phyloP scores from a whole-genome alignment of 345 rosid species.

The Trapa bicornis region DNA sequence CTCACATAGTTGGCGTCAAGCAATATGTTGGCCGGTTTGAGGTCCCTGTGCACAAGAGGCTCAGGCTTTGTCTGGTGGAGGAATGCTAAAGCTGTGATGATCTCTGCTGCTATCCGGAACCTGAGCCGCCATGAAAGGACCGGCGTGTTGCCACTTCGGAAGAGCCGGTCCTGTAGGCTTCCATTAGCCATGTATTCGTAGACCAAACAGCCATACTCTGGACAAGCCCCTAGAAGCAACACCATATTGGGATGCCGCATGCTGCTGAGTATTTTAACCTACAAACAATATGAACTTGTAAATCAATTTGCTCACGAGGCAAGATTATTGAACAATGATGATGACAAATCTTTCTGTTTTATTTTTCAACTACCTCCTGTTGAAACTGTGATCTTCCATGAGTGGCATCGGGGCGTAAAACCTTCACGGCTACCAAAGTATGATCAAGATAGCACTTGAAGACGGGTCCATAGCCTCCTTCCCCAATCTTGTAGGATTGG shows the following conservation, averaged over 20 bases:
- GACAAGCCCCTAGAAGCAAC: conserved; percentile 89
- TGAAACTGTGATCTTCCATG: conserved; percentile 85
- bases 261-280: conserved; percentile 85
- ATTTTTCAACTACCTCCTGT: conserved; percentile 47
- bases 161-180: conserved; percentile 73
- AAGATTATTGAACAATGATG: not conserved
- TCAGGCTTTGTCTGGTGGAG: conserved; percentile 94
- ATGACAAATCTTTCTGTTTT: not conserved
- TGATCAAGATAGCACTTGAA: conserved; percentile 71
- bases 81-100: conserved; percentile 73
- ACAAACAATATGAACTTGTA: conserved; percentile 3
- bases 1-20: conserved; percentile 71
- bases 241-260: conserved; percentile 97
- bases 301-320: not conserved
- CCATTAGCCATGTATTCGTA: conserved; percentile 90
- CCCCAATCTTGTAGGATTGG: conserved; percentile 51
- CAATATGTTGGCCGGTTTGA: conserved; percentile 83
- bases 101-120: conserved; percentile 77
- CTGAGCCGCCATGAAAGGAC: conserved; percentile 72
- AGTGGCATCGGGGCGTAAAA: conserved; percentile 83
- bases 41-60: conserved; percentile 94
- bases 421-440: conserved; percentile 77
- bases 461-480: conserved; percentile 97
- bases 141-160: conserved; percentile 37
- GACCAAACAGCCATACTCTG: conserved; percentile 75